Conservation (phyloP, 2,329 filamentous ascomycete species). For the Davidsoniella neocaledoniae region DNA sequence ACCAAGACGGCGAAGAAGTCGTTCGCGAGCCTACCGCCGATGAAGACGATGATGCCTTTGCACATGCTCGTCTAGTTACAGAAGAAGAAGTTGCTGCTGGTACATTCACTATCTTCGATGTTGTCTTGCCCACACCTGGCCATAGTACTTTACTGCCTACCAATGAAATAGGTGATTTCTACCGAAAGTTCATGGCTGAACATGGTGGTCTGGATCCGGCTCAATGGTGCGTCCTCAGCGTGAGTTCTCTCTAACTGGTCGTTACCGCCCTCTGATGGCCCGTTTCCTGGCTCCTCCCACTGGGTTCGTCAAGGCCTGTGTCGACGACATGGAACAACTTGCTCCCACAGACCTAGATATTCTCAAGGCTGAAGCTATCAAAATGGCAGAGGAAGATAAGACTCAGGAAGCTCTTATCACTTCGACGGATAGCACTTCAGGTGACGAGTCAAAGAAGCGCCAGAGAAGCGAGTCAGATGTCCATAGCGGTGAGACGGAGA, state of each 20-base stretch:
- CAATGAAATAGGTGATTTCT: constrained; percentile 73
- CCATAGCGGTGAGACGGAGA: constrained; percentile 12
- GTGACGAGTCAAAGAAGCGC: constrained; percentile 8
- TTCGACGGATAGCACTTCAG: constrained; percentile 5
- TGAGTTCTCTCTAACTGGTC: constrained; percentile 76
- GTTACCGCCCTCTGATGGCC: constrained; percentile 73
- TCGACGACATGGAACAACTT: constrained; percentile 61
- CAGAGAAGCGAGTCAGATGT: constrained; percentile 12
- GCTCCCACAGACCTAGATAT: constrained; percentile 73
- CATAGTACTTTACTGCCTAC: constrained; percentile 75
- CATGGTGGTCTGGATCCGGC: constrained; percentile 69
- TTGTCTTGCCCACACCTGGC: constrained; percentile 84
- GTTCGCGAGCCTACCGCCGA: constrained; percentile 33
- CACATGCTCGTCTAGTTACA: constrained; percentile 53
- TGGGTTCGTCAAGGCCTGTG: constrained; percentile 55
- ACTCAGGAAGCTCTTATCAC: constrained; percentile 14
- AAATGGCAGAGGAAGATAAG: neutral
- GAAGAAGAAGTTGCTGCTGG: constrained; percentile 64
- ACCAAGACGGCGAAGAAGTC: constrained; percentile 42
- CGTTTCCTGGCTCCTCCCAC: constrained; percentile 47
- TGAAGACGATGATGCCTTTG: constrained; percentile 27
- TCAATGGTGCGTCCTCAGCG: constrained; percentile 75
- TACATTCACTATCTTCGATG: constrained; percentile 64
- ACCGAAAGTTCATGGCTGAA: constrained; percentile 71
- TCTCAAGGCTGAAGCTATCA: constrained; percentile 26